A percentile compares a stretch with the other conserved stretches of the same genome.
These are phyloP conservation scores for Backusella morwellensis DNA, from an alignment of 192 early-diverging fungal genomes.

Conservation along the genomic window DNA sequence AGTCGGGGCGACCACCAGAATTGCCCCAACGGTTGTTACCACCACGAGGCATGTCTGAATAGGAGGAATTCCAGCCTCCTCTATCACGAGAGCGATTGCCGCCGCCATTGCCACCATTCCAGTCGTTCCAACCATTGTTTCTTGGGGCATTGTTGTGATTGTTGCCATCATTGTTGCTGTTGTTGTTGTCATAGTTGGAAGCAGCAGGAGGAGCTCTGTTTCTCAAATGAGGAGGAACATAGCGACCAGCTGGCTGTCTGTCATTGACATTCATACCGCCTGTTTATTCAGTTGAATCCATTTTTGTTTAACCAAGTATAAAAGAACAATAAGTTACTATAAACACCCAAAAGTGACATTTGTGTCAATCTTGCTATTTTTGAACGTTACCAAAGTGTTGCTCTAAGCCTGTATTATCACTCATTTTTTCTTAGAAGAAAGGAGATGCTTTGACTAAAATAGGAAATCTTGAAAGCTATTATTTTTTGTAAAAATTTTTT, in stretches of 20 bases:
- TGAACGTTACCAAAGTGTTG: conserved; percentile 64
- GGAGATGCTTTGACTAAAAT: conserved; percentile 8
- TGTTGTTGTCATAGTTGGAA: conserved; percentile 15
- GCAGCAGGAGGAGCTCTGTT: conserved; percentile 25
- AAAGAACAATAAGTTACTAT: neutral
- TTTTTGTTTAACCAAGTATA: neutral
- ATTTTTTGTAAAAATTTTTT: conserved; percentile 7
- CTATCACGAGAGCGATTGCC: conserved; percentile 1
- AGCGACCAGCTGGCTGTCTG: conserved; percentile 46
- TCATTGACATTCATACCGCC: conserved; percentile 71
- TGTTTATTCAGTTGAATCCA: conserved; percentile 27
- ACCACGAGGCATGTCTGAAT: conserved; percentile 29
- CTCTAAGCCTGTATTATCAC: conserved; percentile 58
- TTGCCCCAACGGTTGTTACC: conserved; percentile 43
- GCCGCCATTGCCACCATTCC: conserved; percentile 20
- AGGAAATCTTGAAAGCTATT: conserved; percentile 3
- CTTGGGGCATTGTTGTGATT: neutral
- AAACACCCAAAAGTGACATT: neutral
- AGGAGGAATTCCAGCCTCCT: conserved; percentile 20
- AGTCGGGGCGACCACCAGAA: conserved; percentile 30
- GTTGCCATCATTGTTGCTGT: conserved; percentile 21
- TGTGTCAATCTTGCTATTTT: neutral
- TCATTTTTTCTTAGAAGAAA: neutral
- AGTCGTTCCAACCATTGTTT: conserved; percentile 26
- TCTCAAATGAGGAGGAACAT: conserved; percentile 72